A percentile compares a stretch with the other conserved stretches of the same genome.
Evolutionary conservation across 2,329 filamentous ascomycete genomes (phyloP).

Genomic region (Epicoccum nigrum): DNA sequence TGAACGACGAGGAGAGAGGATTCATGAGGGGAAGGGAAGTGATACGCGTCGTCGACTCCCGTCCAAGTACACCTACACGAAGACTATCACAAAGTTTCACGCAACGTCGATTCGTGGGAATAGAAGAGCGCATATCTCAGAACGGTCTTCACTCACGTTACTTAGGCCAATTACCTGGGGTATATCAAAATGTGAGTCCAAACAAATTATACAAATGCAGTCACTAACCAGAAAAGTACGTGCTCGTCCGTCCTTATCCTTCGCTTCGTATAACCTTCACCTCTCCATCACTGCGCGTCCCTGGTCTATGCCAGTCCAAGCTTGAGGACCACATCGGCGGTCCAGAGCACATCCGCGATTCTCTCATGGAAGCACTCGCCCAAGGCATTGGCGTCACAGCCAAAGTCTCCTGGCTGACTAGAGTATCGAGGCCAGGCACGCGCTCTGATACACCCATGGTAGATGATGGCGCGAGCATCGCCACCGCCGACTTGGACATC

Average conservation of each 20-base stretch:
- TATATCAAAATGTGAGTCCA: slow-evolving; percentile 61
- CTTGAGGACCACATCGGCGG: slow-evolving; percentile 55
- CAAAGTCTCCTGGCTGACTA: slow-evolving; percentile 67
- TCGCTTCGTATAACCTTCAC: slow-evolving; percentile 55
- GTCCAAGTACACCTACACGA: slow-evolving; percentile 67
- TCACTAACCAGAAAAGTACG: slow-evolving; percentile 42
- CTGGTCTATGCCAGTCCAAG: slow-evolving; percentile 53
- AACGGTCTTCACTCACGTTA: slow-evolving; percentile 41
- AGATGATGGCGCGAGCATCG: slow-evolving; percentile 13
- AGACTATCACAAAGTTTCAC: slow-evolving; percentile 44
- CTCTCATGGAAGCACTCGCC: slow-evolving; percentile 63
- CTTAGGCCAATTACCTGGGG: slow-evolving; percentile 53
- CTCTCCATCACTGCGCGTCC: slow-evolving; percentile 53
- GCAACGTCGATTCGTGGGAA: slow-evolving; percentile 32
- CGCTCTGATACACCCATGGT: not conserved
- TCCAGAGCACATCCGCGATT: slow-evolving; percentile 56
- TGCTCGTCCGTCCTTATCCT: slow-evolving; percentile 54
- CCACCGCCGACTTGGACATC: not conserved
- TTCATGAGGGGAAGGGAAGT: slow-evolving; percentile 67
- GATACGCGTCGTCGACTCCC: slow-evolving; percentile 59
- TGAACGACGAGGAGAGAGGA: slow-evolving; percentile 46
- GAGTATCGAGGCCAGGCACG: not conserved
- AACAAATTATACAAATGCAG: too few relatives aligned
- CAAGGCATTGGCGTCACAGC: slow-evolving; percentile 74
- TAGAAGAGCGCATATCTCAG: slow-evolving; percentile 45